A percentile compares a stretch with the other conserved stretches of the same genome.
These are phyloP conservation scores for Angomonas ambiguus DNA, from an alignment of 208 protist species.

Conservation along the genomic window DNA sequence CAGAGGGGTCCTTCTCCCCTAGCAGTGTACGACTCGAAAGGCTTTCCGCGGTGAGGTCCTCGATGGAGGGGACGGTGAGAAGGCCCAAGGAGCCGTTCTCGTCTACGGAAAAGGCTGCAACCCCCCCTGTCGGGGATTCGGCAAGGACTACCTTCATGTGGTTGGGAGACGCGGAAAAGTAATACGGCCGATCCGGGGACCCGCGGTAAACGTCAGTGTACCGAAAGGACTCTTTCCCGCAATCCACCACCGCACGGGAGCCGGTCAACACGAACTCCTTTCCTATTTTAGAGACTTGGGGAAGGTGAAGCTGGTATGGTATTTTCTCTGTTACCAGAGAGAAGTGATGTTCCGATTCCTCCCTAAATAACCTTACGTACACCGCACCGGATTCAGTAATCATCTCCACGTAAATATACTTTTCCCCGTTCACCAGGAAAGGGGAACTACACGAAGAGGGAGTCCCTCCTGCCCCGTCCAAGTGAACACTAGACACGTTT, in stretches of 20 bases:
- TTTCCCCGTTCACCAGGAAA: conserved; percentile 9
- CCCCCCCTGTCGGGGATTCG: conserved; percentile 32
- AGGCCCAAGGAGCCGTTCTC: conserved; percentile 20
- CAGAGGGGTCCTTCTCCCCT: no score
- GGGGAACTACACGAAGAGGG: conserved; percentile 7
- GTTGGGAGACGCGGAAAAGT: conserved; percentile 52
- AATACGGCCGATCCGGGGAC: conserved; percentile 17
- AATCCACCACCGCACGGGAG: conserved; percentile 12
- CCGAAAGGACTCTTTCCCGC: background rate
- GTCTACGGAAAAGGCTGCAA: conserved; percentile 44
- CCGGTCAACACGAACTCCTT: conserved; percentile 9
- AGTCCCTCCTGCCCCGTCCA: background rate
- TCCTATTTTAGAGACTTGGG: conserved; percentile 1
- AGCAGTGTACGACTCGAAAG: no score
- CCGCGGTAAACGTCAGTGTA: conserved; percentile 18
- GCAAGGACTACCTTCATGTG: conserved; percentile 57
- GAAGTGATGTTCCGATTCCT: background rate
- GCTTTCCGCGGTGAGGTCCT: no score
- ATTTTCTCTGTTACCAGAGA: conserved; percentile 6
- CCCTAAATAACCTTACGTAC: conserved; percentile 4
- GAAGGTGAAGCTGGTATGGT: conserved; percentile 12
- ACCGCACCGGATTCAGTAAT: conserved; percentile 7
- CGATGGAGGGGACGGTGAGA: no score
- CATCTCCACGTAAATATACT: conserved; percentile 11
- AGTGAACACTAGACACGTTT: background rate